Conservation (phyloP, 2,329 filamentous ascomycete species). For the Akanthomyces uredinophilus region DNA sequence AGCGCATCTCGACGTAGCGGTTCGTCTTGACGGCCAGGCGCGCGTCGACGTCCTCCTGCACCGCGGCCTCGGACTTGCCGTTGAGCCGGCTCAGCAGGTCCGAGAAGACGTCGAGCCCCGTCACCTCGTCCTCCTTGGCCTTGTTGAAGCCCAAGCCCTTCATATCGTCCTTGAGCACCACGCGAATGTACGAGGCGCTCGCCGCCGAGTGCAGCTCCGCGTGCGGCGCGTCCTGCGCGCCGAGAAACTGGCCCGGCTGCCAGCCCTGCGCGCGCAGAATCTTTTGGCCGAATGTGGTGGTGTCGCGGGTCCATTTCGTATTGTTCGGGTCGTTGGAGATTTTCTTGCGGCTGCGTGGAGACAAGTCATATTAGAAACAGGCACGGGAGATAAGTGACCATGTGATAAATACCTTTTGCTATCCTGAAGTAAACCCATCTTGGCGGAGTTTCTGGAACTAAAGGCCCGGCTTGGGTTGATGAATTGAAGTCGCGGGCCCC, state of each 20-base stretch:
- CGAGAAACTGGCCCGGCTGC: slow-evolving; percentile 78
- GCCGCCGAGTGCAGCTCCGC: slow-evolving; percentile 71
- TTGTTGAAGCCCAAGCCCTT: slow-evolving; percentile 81
- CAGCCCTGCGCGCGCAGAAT: slow-evolving; percentile 87
- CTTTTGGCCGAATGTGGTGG: slow-evolving; percentile 78
- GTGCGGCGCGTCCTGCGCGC: slow-evolving; percentile 70
- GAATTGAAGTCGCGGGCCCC: neutral
- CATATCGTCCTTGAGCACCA: slow-evolving; percentile 83
- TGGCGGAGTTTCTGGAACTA: neutral
- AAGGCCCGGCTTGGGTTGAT: neutral
- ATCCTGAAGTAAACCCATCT: slow-evolving; percentile 14
- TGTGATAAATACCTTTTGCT: slow-evolving; percentile 3
- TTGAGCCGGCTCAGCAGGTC: slow-evolving; percentile 84
- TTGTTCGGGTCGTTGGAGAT: slow-evolving; percentile 93
- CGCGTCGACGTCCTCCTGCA: slow-evolving; percentile 64
- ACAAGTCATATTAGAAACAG: neutral
- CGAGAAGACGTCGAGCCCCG: slow-evolving; percentile 81
- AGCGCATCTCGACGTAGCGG: slow-evolving; percentile 68
- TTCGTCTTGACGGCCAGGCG: slow-evolving; percentile 67
- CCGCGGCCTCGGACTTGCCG: slow-evolving; percentile 70
- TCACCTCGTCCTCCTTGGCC: slow-evolving; percentile 69
- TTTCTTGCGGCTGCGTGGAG: slow-evolving; percentile 45
- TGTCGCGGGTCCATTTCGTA: slow-evolving; percentile 82
- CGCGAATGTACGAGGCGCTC: slow-evolving; percentile 79
- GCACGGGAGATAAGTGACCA: neutral